Evolutionary conservation across 192 early-diverging fungal genomes (phyloP).

Genomic region (Borealophlyctis nickersoniae): DNA sequence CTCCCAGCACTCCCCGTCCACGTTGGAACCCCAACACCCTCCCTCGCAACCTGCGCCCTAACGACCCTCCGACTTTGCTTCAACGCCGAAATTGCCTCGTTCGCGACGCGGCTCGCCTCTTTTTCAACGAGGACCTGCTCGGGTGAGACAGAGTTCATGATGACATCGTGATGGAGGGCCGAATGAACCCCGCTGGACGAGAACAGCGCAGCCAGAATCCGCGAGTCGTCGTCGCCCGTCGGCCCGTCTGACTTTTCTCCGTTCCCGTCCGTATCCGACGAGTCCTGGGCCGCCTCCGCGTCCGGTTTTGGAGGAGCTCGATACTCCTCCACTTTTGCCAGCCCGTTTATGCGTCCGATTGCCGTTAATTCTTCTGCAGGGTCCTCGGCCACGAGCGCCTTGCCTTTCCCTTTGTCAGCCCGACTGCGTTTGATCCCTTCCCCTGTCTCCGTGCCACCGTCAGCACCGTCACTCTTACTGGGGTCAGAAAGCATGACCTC

Average conservation of each 20-base stretch:
- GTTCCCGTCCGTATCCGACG: neutral
- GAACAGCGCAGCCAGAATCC: conserved; percentile 78
- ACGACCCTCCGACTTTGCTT: conserved; percentile 66
- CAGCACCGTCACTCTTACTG: conserved; percentile 24
- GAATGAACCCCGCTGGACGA: conserved; percentile 82
- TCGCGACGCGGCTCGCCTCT: conserved; percentile 79
- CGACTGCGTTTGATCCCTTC: conserved; percentile 15
- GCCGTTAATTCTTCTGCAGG: neutral
- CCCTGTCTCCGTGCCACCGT: conserved; percentile 13
- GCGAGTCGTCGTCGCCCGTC: conserved; percentile 58
- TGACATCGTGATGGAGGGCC: conserved; percentile 87
- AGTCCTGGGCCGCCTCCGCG: neutral
- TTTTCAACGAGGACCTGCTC: conserved; percentile 67
- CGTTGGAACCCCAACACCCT: conserved; percentile 73
- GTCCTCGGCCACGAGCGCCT: neutral
- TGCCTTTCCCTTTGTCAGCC: conserved; percentile 5
- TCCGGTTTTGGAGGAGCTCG: neutral
- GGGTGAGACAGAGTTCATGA: conserved; percentile 66
- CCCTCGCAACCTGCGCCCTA: conserved; percentile 35
- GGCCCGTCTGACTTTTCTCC: neutral
- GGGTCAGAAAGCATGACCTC: no score
- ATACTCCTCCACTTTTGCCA: conserved; percentile 39
- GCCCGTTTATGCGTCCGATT: conserved; percentile 3
- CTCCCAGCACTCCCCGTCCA: conserved; percentile 85
- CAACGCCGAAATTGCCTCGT: conserved; percentile 73